A percentile compares a stretch with the other conserved stretches of the same genome.
phyloP scores from a whole-genome alignment of 2,329 filamentous ascomycete genomes.

The Exophiala lecanii-corni region DNA sequence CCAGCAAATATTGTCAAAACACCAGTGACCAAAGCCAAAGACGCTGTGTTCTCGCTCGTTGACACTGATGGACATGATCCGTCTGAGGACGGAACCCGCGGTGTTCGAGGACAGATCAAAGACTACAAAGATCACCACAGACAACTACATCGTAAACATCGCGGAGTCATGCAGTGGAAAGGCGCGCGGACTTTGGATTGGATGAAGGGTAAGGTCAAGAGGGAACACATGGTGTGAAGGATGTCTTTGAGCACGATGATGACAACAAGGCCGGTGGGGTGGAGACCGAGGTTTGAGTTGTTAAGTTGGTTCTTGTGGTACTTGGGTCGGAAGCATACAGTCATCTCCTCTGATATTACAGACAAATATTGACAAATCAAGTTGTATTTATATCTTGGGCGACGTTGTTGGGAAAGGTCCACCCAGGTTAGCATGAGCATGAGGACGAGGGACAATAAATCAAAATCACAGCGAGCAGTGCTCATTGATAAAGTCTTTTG shows the following conservation, averaged over 20 bases:
- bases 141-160: constrained; percentile 62
- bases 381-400: too few relatives aligned
- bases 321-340: too few relatives aligned
- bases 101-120: constrained; percentile 45
- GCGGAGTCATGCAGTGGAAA: constrained; percentile 72
- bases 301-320: too few relatives aligned
- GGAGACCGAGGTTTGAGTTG: constrained; percentile 62
- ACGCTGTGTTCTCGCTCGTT: constrained; percentile 10
- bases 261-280: constrained; percentile 50
- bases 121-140: constrained; percentile 65
- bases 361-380: too few relatives aligned
- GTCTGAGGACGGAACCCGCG: constrained; percentile 23
- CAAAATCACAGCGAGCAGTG: too few relatives aligned
- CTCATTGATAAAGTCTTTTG: too few relatives aligned
- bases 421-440: too few relatives aligned
- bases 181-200: constrained; percentile 52
- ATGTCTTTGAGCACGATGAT: constrained; percentile 54
- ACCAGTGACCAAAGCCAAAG: constrained; percentile 12
- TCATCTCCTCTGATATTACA: too few relatives aligned
- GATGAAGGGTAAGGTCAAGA: constrained; percentile 55
- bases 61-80: constrained; percentile 25
- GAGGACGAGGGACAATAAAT: too few relatives aligned
- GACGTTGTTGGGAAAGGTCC: too few relatives aligned
- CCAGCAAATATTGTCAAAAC: constrained; percentile 13
- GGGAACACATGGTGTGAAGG: constrained; percentile 43